Evolutionary conservation across 768 basidiomycete genomes (phyloP), one percentile per base, ranked within the genome.

Genomic region (Tylopilus sp.): DNA sequence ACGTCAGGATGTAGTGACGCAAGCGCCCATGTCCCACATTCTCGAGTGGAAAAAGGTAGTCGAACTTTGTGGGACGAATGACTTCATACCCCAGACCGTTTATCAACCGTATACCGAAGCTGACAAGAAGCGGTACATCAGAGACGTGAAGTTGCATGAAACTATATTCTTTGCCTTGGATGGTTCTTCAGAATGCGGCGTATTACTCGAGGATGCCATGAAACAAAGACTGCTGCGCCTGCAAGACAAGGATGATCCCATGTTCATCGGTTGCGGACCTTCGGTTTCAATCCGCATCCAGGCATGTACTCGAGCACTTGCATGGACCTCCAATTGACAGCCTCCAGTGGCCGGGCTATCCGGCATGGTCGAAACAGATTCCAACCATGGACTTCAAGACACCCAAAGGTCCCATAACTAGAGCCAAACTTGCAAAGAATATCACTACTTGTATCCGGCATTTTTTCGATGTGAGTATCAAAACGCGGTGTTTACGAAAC

Each of bases 351-450:
- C 87, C 87, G 6, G 87, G 89, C 1, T 90, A 90, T 59, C 73
- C 81, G 28, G 78, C 81, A 42, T 91, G 87, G 87, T 86, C 84
- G 51, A 78, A 86, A 50, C 89, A 91, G 64, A 90, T 91, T 55
- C 89, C 89, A 9, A 90, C 88, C 2, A 82, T 83, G 66, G 88
- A 91, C 68, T 91, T 89, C 65, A 79, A 81, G 34, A 89, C 81
- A 56, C 87, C 89, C 0, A 89, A 87, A 34, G 80, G 85, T 7
- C 87, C 85, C 4, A 88, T 91, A 59, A 91, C 88, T 1, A 77
- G 80, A 48, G 78, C 81, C 19, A 91, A 91, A 63, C 75, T 91
- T 16, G 88, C 86, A 0, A 88, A 87, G 65, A 89, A 89, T 50
- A 80, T 91, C 9, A 88, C 87, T 2, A 89, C 87, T 68, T 86